Conservation (phyloP, 1,284 basidiomycete genomes). For the Athelia sp. region DNA sequence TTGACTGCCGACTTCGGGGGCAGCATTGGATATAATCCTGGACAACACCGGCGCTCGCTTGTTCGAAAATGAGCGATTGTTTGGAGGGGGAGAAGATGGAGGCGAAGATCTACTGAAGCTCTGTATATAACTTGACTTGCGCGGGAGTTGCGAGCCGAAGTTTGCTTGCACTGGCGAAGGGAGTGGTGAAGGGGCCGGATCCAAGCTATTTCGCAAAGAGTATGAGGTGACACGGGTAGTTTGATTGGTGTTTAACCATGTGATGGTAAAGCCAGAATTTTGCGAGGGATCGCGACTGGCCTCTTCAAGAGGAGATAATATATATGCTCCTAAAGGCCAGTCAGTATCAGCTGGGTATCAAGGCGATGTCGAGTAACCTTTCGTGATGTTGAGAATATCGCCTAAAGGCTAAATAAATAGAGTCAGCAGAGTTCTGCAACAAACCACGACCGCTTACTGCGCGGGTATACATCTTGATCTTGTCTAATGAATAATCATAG, state of each 20-base stretch:
- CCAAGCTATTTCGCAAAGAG: constrained; percentile 69
- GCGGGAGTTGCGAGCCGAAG: neutral
- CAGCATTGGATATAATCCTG: constrained; percentile 10
- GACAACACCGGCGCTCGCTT: neutral
- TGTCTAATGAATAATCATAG: constrained; percentile 89
- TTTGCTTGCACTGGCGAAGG: neutral
- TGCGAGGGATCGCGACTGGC: constrained; percentile 80
- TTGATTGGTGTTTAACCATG: constrained; percentile 66
- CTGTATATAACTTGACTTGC: neutral
- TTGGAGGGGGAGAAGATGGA: neutral
- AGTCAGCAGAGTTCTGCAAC: too few relatives aligned
- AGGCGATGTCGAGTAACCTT: constrained; percentile 45
- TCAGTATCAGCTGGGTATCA: neutral
- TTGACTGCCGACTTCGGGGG: constrained; percentile 22
- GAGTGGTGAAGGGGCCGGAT: constrained; percentile 18
- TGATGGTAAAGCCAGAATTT: constrained; percentile 81
- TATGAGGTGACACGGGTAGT: constrained; percentile 78
- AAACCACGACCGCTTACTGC: constrained; percentile 28
- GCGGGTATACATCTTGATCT: constrained; percentile 85
- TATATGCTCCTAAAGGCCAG: constrained; percentile 70
- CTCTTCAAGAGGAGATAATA: constrained; percentile 86
- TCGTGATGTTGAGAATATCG: constrained; percentile 78
- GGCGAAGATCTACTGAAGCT: neutral
- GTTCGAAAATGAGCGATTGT: constrained; percentile 1
- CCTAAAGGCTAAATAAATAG: constrained; percentile 47